phyloP scores from a whole-genome alignment of 768 basidiomycete species.

The Rickenella mellea region DNA sequence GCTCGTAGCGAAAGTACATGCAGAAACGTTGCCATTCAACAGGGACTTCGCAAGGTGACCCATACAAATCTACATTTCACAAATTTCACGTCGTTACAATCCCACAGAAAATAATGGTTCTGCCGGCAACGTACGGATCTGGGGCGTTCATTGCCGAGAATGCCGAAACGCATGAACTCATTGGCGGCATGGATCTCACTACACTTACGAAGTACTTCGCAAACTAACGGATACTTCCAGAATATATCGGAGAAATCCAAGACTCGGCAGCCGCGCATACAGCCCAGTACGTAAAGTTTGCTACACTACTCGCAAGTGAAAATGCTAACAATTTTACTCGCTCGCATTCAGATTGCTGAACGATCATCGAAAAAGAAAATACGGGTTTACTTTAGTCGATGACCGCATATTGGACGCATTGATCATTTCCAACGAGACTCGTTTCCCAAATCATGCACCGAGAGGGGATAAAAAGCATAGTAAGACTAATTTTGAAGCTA shows the following conservation, averaged over 20 bases:
- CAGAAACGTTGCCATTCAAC: slow-evolving; percentile 20
- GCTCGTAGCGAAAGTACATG: slow-evolving; percentile 15
- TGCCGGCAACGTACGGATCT: slow-evolving; percentile 26
- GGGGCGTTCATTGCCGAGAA: slow-evolving; percentile 33
- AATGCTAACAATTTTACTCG: neutral
- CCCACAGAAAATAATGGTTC: slow-evolving; percentile 26
- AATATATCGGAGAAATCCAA: slow-evolving; percentile 33
- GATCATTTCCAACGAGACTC: slow-evolving; percentile 31
- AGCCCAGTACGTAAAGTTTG: too few species aligned
- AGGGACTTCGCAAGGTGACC: slow-evolving; percentile 13
- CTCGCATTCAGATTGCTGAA: slow-evolving; percentile 7
- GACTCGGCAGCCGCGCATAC: too few species aligned
- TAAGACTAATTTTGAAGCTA: slow-evolving; percentile 13
- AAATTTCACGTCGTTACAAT: slow-evolving; percentile 8
- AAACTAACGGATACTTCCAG: slow-evolving; percentile 16
- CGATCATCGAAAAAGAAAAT: slow-evolving; percentile 19
- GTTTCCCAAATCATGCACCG: slow-evolving; percentile 37
- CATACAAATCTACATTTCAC: neutral
- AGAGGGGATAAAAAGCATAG: too few species aligned
- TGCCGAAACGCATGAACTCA: slow-evolving; percentile 14
- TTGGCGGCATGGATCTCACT: slow-evolving; percentile 22
- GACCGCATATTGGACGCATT: slow-evolving; percentile 26
- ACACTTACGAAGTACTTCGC: too few species aligned
- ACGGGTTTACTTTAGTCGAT: slow-evolving; percentile 20
- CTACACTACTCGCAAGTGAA: too few species aligned